Evolutionary conservation across 139 green algal species (phyloP).

Genomic region (Tetraselmis striata): DNA sequence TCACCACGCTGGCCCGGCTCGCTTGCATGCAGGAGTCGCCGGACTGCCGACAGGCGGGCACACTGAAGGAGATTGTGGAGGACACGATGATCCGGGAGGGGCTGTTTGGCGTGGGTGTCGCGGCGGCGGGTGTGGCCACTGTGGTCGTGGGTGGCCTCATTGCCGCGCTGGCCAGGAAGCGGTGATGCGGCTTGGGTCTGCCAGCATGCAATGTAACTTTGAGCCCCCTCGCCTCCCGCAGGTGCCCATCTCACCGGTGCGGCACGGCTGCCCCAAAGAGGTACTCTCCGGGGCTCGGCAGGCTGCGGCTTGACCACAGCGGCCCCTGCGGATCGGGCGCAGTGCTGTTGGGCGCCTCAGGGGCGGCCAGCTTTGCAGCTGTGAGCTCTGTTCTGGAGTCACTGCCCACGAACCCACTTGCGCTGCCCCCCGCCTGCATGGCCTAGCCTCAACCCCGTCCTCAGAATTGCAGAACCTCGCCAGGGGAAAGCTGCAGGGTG

Average conservation of each 20-base stretch:
- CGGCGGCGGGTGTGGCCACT: background rate
- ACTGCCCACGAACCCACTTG: background rate
- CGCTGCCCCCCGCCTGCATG: background rate
- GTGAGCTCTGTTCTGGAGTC: background rate
- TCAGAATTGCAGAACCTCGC: too few species aligned
- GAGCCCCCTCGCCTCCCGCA: background rate
- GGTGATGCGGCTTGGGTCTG: background rate
- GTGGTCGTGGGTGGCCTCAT: background rate
- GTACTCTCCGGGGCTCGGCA: background rate
- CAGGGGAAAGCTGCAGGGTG: too few species aligned
- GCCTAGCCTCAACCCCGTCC: background rate
- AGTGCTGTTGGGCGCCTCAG: background rate
- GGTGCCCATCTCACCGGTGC: background rate
- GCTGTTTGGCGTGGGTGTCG: background rate
- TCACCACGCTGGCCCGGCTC: too few species aligned
- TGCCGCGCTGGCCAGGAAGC: background rate
- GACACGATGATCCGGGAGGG: conserved; percentile 2
- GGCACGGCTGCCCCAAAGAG: background rate
- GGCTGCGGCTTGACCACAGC: background rate
- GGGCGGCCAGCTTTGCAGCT: background rate
- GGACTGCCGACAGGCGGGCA: background rate
- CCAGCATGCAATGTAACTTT: background rate
- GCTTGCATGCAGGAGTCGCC: background rate
- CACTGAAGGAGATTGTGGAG: conserved; percentile 1
- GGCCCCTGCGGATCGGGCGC: background rate